A percentile compares a stretch with the other conserved stretches of the same genome.
These are phyloP conservation scores for Rosa chinensis DNA, from an alignment of 306 rosid genomes.

Conservation along the genomic window DNA sequence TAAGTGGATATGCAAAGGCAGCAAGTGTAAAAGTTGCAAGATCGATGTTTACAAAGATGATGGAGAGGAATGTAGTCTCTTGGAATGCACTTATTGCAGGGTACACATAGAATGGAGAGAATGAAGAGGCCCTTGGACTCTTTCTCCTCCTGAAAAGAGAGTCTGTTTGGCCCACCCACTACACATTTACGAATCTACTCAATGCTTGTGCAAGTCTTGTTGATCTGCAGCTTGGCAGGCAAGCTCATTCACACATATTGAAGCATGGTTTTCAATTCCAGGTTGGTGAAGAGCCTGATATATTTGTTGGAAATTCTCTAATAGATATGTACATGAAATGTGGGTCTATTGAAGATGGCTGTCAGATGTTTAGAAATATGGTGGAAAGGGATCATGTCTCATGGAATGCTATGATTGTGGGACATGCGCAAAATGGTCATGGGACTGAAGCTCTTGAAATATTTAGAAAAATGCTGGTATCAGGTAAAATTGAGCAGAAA, in stretches of 20 bases:
- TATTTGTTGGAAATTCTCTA: constrained; percentile 37
- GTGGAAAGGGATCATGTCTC: constrained; percentile 34
- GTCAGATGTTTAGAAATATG: constrained; percentile 25
- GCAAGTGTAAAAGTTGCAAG: constrained; percentile 27
- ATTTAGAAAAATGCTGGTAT: constrained; percentile 31
- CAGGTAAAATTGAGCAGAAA: too few relatives aligned
- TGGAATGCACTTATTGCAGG: constrained; percentile 40
- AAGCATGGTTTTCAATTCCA: constrained; percentile 36
- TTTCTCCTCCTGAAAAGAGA: constrained; percentile 32
- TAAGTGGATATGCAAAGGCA: constrained; percentile 35
- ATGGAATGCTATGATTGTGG: constrained; percentile 33
- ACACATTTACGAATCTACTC: constrained; percentile 30
- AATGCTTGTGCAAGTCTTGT: constrained; percentile 36
- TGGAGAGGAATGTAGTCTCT: constrained; percentile 32
- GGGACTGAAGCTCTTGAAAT: constrained; percentile 31
- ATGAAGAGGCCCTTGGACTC: constrained; percentile 34
- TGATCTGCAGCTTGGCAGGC: constrained; percentile 36
- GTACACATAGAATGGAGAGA: constrained; percentile 31
- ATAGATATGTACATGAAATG: constrained; percentile 40
- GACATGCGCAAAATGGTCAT: constrained; percentile 37
- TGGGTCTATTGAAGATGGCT: constrained; percentile 29
- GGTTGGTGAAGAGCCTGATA: constrained; percentile 28
- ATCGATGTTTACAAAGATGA: constrained; percentile 28
- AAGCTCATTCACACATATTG: constrained; percentile 31
- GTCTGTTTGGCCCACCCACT: constrained; percentile 32